Conservation (phyloP, 1,139 yeast species). For the Debaryomycetaceae sp. region DNA sequence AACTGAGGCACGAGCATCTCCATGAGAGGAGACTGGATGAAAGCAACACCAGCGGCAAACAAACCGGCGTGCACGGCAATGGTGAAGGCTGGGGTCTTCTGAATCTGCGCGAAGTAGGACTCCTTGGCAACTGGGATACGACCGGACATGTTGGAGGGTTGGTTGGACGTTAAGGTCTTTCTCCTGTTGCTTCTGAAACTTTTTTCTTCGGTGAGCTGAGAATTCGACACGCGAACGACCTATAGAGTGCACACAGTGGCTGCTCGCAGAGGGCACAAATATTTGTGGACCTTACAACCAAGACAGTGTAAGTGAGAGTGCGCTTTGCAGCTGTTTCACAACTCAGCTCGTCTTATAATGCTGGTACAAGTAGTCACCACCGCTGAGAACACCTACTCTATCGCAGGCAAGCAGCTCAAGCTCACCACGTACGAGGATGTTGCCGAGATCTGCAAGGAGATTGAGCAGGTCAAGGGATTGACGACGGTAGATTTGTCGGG, state of each 20-base stretch:
- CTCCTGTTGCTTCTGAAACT: no score
- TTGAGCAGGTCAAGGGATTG: constrained; percentile 35
- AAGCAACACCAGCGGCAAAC: constrained; percentile 68
- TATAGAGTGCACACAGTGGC: no score
- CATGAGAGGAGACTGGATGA: constrained; percentile 75
- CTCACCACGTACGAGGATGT: constrained; percentile 73
- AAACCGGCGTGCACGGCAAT: constrained; percentile 58
- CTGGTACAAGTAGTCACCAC: no score
- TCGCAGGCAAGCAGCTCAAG: constrained; percentile 75
- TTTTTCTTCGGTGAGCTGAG: no score
- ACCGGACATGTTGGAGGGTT: constrained; percentile 22
- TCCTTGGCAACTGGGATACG: constrained; percentile 21
- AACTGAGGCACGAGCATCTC: constrained; percentile 78
- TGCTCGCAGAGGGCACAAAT: no score
- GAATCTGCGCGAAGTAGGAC: constrained; percentile 48
- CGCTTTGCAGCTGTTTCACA: no score
- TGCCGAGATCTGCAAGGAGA: constrained; percentile 54
- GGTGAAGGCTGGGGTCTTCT: constrained; percentile 60
- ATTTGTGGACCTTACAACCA: no score
- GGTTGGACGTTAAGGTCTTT: no score
- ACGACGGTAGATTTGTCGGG: constrained; percentile 79
- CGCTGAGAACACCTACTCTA: constrained; percentile 43
- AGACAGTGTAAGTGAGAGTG: no score
- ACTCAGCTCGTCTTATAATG: no score
- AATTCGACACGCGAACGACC: no score